A percentile compares a stretch with the other conserved stretches of the same genome.
These are phyloP conservation scores for Canavalia ensiformis DNA, from an alignment of 306 rosid genomes.

Conservation along the genomic window DNA sequence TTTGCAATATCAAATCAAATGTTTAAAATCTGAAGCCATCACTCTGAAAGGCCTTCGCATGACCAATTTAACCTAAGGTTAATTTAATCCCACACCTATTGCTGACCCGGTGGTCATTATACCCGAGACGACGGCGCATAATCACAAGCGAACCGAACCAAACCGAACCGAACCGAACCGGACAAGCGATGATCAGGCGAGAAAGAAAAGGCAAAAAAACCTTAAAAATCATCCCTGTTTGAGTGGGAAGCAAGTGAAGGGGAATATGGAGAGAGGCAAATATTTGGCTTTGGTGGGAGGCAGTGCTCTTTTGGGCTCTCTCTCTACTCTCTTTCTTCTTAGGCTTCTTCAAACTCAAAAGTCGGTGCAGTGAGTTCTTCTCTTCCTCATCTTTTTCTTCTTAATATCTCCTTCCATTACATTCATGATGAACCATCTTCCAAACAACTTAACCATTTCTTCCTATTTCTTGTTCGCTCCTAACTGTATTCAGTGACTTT, in stretches of 20 bases:
- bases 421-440: background rate
- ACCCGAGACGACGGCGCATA: too few species aligned
- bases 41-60: too few species aligned
- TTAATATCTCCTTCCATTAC: background rate
- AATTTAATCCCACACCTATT: too few species aligned
- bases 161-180: background rate
- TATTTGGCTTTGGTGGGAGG: slow-evolving; percentile 70
- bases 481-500: background rate
- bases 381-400: background rate
- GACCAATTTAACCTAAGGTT: too few species aligned
- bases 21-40: too few species aligned
- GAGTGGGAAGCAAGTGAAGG: background rate
- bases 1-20: too few species aligned
- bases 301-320: slow-evolving; percentile 84
- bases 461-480: background rate
- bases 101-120: too few species aligned
- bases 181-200: too few species aligned
- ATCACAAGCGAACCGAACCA: too few species aligned
- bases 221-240: background rate
- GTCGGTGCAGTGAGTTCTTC: slow-evolving; percentile 55
- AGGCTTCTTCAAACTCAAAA: slow-evolving; percentile 70
- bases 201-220: background rate
- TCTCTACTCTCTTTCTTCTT: slow-evolving; percentile 72
- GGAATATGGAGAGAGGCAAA: slow-evolving; percentile 65
- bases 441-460: too few species aligned